phyloP scores from a whole-genome alignment of 352 stramenopile genomes.

The Peronospora tabacina region DNA sequence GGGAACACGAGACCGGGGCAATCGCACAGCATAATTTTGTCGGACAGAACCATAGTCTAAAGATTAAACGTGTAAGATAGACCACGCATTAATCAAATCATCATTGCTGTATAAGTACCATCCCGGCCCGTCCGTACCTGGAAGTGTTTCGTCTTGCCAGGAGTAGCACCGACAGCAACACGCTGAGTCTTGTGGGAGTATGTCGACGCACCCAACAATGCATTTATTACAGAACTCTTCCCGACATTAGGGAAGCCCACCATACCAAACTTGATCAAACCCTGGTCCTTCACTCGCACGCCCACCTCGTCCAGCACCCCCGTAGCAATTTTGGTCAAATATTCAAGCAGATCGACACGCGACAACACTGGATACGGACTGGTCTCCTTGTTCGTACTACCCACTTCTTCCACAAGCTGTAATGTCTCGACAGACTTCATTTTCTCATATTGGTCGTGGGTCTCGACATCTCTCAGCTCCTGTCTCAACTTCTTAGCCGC shows the following conservation, averaged over 20 bases:
- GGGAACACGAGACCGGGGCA: conserved; percentile 99
- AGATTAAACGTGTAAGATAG: conserved; percentile 4
- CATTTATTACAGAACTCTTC: conserved; percentile 99
- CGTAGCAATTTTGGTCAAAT: conserved; percentile 48
- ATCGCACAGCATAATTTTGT: conserved; percentile 98
- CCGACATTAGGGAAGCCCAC: conserved; percentile 99
- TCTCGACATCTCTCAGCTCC: conserved; percentile 30
- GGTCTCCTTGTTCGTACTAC: conserved; percentile 1
- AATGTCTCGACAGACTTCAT: conserved; percentile 15
- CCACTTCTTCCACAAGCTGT: background rate
- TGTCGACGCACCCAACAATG: conserved; percentile 93
- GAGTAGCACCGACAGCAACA: conserved; percentile 95
- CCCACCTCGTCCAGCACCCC: conserved; percentile 52
- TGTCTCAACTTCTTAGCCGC: conserved; percentile 56
- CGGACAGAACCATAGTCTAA: conserved; percentile 93
- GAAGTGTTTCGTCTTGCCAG: conserved; percentile 99
- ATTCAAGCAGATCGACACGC: conserved; percentile 68
- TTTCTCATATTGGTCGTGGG: conserved; percentile 34
- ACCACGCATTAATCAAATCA: conserved; percentile 1
- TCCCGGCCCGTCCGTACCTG: conserved; percentile 51
- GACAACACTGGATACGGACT: conserved; percentile 57
- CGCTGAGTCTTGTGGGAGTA: conserved; percentile 92
- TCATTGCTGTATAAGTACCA: background rate
- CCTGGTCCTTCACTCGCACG: conserved; percentile 73
- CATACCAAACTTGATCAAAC: conserved; percentile 93